Conservation (phyloP, 2,329 filamentous ascomycete species). For the Beauveria australis region DNA sequence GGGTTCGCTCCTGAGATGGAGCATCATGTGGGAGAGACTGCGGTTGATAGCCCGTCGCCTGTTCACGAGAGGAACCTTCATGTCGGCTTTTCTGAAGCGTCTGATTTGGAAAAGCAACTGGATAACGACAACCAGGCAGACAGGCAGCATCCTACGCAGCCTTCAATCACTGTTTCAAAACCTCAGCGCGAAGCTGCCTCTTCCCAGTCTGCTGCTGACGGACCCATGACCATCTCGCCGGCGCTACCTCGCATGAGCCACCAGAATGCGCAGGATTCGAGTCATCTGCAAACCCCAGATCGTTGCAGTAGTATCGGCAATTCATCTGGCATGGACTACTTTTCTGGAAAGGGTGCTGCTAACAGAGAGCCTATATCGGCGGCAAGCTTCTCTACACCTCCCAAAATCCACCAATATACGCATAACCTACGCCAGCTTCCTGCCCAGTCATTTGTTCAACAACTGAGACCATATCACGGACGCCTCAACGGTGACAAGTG, state of each 20-base stretch:
- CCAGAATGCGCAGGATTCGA: not conserved
- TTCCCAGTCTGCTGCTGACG: not conserved
- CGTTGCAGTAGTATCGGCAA: slow-evolving; percentile 2
- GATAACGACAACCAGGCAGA: not conserved
- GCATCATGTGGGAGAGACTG: slow-evolving; percentile 1
- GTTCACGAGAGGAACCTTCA: slow-evolving; percentile 32
- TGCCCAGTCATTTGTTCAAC: slow-evolving; percentile 62
- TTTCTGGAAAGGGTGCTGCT: slow-evolving; percentile 23
- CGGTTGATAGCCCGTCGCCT: slow-evolving; percentile 14
- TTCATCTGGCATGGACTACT: slow-evolving; percentile 16
- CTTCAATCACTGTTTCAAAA: slow-evolving; percentile 8
- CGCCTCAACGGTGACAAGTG: slow-evolving; percentile 71
- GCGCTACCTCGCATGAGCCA: not conserved
- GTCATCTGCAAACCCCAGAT: not conserved
- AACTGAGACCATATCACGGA: slow-evolving; percentile 70
- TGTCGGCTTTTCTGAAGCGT: slow-evolving; percentile 45
- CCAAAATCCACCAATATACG: slow-evolving; percentile 53
- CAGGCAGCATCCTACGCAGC: not conserved
- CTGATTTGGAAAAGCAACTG: slow-evolving; percentile 11
- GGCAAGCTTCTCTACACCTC: slow-evolving; percentile 25
- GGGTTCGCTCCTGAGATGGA: slow-evolving; percentile 21
- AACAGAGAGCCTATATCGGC: slow-evolving; percentile 36
- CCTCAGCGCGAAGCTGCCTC: not conserved
- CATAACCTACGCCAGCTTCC: slow-evolving; percentile 59
- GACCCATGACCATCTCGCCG: not conserved